These are phyloP conservation scores for Brasenia schreberi DNA, from an alignment of 164 flowering plant species.

Conservation along the genomic window DNA sequence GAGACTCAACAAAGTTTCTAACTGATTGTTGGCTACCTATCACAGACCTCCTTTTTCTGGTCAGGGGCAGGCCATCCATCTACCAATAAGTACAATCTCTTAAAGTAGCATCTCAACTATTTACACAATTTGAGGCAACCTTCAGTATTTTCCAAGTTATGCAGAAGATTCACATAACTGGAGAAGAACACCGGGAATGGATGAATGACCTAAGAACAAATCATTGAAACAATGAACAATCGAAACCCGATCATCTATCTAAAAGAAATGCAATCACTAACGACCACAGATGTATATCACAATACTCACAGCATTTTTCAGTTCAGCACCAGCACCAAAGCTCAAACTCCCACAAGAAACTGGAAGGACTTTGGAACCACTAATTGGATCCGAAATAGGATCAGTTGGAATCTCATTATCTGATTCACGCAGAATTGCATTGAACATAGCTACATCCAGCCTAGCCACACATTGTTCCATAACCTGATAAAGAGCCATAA, in stretches of 20 bases:
- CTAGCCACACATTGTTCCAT: conserved; percentile 84
- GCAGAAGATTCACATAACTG: too few species aligned
- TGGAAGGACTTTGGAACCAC: conserved; percentile 74
- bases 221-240: background rate
- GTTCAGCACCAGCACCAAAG: conserved; percentile 87
- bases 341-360: conserved; percentile 78
- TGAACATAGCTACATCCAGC: conserved; percentile 95
- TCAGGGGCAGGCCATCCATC: background rate
- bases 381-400: conserved; percentile 88
- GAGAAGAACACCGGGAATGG: too few species aligned
- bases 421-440: conserved; percentile 90
- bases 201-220: background rate
- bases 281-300: background rate
- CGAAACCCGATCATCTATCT: background rate
- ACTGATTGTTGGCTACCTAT: too few species aligned
- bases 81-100: background rate
- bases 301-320: conserved; percentile 78
- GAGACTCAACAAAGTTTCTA: too few species aligned
- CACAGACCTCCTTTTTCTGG: too few species aligned
- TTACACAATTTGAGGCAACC: background rate
- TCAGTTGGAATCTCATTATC: conserved; percentile 88
- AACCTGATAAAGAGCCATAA: conserved; percentile 29
- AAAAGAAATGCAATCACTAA: too few species aligned
- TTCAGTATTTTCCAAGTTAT: too few species aligned
- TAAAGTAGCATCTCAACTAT: background rate